Conservation (phyloP, 108 stramenopile genomes). For the Stephanodiscus minutulus region DNA sequence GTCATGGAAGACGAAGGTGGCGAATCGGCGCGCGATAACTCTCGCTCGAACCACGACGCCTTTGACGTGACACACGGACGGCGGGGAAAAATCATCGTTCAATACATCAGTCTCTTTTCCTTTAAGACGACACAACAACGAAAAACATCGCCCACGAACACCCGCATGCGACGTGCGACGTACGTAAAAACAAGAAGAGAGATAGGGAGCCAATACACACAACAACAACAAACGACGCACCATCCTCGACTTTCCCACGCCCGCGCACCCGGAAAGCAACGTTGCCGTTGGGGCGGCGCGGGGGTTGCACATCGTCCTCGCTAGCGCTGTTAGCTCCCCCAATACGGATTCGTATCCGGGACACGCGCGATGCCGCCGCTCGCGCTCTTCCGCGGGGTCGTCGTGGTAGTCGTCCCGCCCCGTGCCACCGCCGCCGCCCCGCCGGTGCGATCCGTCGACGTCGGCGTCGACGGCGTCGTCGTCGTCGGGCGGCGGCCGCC, state of each 20-base stretch:
- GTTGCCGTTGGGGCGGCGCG: slow-evolving; percentile 61
- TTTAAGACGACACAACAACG: too few relatives aligned
- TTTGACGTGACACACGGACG: slow-evolving; percentile 29
- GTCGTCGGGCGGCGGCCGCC: not conserved
- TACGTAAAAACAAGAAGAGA: slow-evolving; percentile 7
- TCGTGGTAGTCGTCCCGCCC: too few relatives aligned
- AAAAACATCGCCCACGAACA: too few relatives aligned
- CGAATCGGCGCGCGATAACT: slow-evolving; percentile 32
- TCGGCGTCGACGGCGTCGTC: too few relatives aligned
- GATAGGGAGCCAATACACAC: not conserved
- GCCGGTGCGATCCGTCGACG: not conserved
- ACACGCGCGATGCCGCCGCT: slow-evolving; percentile 13
- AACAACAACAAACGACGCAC: slow-evolving; percentile 19
- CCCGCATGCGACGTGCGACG: slow-evolving; percentile 13
- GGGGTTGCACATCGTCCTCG: slow-evolving; percentile 22
- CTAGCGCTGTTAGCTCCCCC: slow-evolving; percentile 42
- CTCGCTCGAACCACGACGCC: slow-evolving; percentile 53
- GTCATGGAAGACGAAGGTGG: slow-evolving; percentile 7
- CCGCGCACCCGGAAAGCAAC: slow-evolving; percentile 71
- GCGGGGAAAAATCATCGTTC: not conserved
- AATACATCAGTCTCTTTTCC: too few relatives aligned
- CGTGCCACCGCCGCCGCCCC: too few relatives aligned
- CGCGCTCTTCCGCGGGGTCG: not conserved
- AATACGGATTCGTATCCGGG: slow-evolving; percentile 68
- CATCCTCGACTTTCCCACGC: slow-evolving; percentile 83